Base-by-base conservation (phyloP, 2,329 filamentous ascomycete species). In the Epichloe gansuensis region DNA sequence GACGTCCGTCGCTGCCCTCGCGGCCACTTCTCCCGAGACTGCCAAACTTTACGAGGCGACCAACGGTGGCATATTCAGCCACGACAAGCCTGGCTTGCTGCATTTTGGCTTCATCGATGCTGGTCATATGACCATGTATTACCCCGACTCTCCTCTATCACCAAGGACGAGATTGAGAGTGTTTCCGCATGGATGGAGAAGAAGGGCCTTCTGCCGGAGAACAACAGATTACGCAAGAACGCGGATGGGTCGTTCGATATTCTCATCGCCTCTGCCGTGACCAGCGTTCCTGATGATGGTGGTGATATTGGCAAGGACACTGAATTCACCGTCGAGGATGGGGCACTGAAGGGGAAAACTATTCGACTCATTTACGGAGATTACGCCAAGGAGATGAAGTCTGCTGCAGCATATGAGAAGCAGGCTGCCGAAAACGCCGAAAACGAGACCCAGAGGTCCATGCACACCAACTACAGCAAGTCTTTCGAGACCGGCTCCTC, bases 111-210 rank as follows among this genome's bases (percentile, higher is more conserved):
- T 86, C 65, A 75, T 81, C 1, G 84, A 87, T 38, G 75, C 82
- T 34, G 86, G 86, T 35, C 86, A 91, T 66, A 77, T 90, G 77
- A 88, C 85, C 3, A 86, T 84, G 1, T 93, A 91, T 67, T 93
- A 91, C 65, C 88, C 87, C 1, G 79, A 88, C 57, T 90, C 86
- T 4, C 75, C 7, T 72, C 75, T 45, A 90, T 93, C 62, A 88
- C 82, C 41, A 82, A 89, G 68, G 74, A 76, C 37, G 88, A 91
- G 65, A 89, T 93, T 53, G 78, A 78, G 44, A 80, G 80, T 17
- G 75, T 91, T 49, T 82, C 84, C n/a, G 76, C 79, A 52, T 86
- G 85, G 70, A 80, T 88, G 74, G 84, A 83, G 63, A 75, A 81
- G 63, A 86, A 86, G 66, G 78, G 80, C 4, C 72, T 91, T 13